Evolutionary conservation across 2,329 filamentous ascomycete genomes (phyloP), one percentile per base, ranked within the genome.

Genomic region (Neocatenulostroma microsporum): DNA sequence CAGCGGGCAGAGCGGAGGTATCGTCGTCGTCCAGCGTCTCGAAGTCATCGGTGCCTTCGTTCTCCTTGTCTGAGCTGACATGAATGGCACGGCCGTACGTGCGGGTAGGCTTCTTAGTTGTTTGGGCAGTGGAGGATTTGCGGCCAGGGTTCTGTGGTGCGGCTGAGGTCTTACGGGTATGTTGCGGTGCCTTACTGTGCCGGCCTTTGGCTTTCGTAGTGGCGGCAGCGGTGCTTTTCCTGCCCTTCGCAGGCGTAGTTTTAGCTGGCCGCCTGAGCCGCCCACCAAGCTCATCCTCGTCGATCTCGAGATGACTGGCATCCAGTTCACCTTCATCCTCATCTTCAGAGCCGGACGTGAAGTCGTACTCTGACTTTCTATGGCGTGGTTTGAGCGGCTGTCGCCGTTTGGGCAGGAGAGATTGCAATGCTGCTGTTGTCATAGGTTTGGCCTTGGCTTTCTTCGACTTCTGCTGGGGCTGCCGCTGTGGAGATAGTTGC

Each of bases 381-480:
- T 40, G 25, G 29, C 52, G 37, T 8, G 46, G 37, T 28, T 39
- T 44, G 4, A 47, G 32, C 13, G 52, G 40, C 33, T 50, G 56
- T 23, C 53, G 48, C 37, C 64, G 57, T 40, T 62, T 66, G 9
- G 67, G 67, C 12, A 70, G 54, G 6, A 70, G 48, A 5, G 57
- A 54, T 42, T 68, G 65, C 14, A 70, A 51, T 18, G 61, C 60
- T 3, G 65, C 63, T 18, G 67, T 69, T 6, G 63, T 63, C 20
- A 60, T 44, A 13, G 50, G 49, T 50, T 50, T 57, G 5, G 42
- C 19, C 18, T 54, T 45, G 3, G 32, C 25, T 28, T 55, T 47
- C 34, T 56, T 51, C 40, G 48, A 42, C 34, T 48, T 52, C 27
- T 36, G 43, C 15, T 40, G 49, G 29, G 28, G 36, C 3, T 39